Evolutionary conservation across 805 yeast species (phyloP).

Genomic region (Diddensiella caesifluorescens): DNA sequence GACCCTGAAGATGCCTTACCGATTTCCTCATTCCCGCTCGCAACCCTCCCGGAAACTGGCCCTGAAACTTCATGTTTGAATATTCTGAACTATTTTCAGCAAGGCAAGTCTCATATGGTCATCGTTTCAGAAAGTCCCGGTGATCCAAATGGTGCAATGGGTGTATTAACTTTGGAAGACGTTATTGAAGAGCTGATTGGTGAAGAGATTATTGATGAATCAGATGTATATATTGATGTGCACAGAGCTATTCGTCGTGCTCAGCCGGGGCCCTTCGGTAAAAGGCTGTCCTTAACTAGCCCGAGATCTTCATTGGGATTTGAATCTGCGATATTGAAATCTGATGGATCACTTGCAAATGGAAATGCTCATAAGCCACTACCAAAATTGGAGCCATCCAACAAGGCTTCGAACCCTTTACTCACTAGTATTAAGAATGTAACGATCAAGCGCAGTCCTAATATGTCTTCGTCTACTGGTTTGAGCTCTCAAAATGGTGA

Average conservation of each 20-base stretch:
- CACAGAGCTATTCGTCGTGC: conserved; percentile 70
- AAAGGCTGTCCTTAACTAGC: conserved; percentile 3
- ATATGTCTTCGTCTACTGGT: not conserved
- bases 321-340: conserved; percentile 3
- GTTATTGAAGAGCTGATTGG: conserved; percentile 98
- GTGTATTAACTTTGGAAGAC: conserved; percentile 90
- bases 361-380: conserved; percentile 3
- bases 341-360: not conserved
- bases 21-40: conserved; percentile 88
- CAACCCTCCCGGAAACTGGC: conserved; percentile 92
- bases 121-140: conserved; percentile 87
- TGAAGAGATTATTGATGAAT: conserved; percentile 94
- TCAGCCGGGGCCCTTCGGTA: conserved; percentile 35
- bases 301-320: conserved; percentile 8
- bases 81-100: conserved; percentile 92
- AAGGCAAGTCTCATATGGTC: conserved; percentile 97
- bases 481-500: not conserved
- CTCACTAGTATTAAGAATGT: conserved; percentile 58
- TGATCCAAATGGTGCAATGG: conserved; percentile 62
- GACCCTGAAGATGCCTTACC: conserved; percentile 96
- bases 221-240: conserved; percentile 88
- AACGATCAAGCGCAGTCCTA: conserved; percentile 44
- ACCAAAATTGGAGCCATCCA: conserved; percentile 46
- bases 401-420: conserved; percentile 64
- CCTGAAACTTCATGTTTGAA: conserved; percentile 90